Percentiles rank a stretch among this genome's conserved stretches.
Evolutionary conservation across 2,329 filamentous ascomycete species (phyloP).

Genomic region (Cladosporium halotolerans): DNA sequence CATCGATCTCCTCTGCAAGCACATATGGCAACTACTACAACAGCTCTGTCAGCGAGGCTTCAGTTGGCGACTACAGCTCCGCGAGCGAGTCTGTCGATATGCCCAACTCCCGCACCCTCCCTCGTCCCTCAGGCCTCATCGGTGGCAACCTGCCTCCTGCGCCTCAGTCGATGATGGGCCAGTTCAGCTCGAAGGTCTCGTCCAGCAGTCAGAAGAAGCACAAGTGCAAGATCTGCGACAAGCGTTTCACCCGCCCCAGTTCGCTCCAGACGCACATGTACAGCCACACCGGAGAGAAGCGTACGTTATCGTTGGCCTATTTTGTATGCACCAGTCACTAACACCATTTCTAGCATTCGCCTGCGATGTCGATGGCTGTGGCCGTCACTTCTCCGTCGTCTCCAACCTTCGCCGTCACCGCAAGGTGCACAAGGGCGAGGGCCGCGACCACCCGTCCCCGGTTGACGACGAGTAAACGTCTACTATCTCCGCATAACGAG

Average conservation of each 20-base stretch:
- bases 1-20: slow-evolving; percentile 78
- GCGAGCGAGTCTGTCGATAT: slow-evolving; percentile 79
- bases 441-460: slow-evolving; percentile 40
- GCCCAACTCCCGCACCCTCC: slow-evolving; percentile 72
- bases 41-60: slow-evolving; percentile 71
- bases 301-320: slow-evolving; percentile 52
- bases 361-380: slow-evolving; percentile 91
- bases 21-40: slow-evolving; percentile 80
- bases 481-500: not conserved
- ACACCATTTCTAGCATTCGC: slow-evolving; percentile 63
- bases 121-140: slow-evolving; percentile 64
- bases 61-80: slow-evolving; percentile 88
- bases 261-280: slow-evolving; percentile 98
- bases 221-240: slow-evolving; percentile 98
- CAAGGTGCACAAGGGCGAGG: slow-evolving; percentile 86
- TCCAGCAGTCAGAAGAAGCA: slow-evolving; percentile 98
- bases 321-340: slow-evolving; percentile 13
- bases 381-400: slow-evolving; percentile 92
- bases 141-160: slow-evolving; percentile 65
- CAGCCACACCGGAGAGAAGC: slow-evolving; percentile 96
- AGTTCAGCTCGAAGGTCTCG: slow-evolving; percentile 94
- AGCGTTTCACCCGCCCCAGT: slow-evolving; percentile 90
- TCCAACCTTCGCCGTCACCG: slow-evolving; percentile 91
- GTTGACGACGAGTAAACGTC: slow-evolving; percentile 38
- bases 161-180: slow-evolving; percentile 96